phyloP scores from a whole-genome alignment of 1,284 basidiomycete species.

The Rhodotorula mucilaginosa region DNA sequence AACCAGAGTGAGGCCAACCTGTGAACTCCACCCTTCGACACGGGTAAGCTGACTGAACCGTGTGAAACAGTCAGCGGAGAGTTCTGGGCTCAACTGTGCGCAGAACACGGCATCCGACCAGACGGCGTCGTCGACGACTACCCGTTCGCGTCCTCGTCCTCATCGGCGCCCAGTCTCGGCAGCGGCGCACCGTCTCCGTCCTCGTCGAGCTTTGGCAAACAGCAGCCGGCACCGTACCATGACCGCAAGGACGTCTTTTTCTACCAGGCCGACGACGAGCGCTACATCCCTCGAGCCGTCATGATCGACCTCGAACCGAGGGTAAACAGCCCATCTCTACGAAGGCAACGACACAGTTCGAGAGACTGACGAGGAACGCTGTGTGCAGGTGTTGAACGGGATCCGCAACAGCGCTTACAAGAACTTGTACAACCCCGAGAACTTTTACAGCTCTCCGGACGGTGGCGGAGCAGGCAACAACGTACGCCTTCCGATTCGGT shows the following conservation, averaged over 20 bases:
- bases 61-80: slow-evolving; percentile 69
- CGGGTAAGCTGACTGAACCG: too few relatives aligned
- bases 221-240: slow-evolving; percentile 13
- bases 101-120: slow-evolving; percentile 91
- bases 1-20: slow-evolving; percentile 71
- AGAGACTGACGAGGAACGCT: background rate
- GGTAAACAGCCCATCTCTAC: slow-evolving; percentile 56
- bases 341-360: background rate
- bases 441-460: slow-evolving; percentile 91
- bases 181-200: slow-evolving; percentile 50
- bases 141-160: slow-evolving; percentile 6
- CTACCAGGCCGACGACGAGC: slow-evolving; percentile 99
- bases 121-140: slow-evolving; percentile 84
- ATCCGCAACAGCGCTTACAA: slow-evolving; percentile 84
- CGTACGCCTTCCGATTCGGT: slow-evolving; percentile 18
- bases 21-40: background rate
- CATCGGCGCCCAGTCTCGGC: background rate
- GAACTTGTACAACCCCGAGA: slow-evolving; percentile 96
- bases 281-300: slow-evolving; percentile 96
- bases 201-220: slow-evolving; percentile 43
- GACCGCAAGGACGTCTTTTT: slow-evolving; percentile 99
- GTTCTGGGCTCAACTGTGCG: slow-evolving; percentile 93
- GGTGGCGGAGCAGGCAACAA: slow-evolving; percentile 99
- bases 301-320: slow-evolving; percentile 96
- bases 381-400: slow-evolving; percentile 85